These are phyloP conservation scores for Murraya paniculata DNA, from an alignment of 345 rosid genomes.

Conservation along the genomic window DNA sequence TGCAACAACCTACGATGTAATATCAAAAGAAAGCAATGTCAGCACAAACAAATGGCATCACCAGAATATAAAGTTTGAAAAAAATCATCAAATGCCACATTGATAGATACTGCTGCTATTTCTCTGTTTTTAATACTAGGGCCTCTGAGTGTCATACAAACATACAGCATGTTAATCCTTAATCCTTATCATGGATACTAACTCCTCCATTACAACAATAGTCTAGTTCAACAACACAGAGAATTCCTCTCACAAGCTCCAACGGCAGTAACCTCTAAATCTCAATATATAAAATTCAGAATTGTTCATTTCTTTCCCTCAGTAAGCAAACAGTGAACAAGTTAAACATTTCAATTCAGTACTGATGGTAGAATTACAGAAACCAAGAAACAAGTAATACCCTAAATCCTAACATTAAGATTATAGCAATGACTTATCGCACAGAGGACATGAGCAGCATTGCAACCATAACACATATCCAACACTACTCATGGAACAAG, in stretches of 20 bases:
- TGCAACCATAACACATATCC: background rate
- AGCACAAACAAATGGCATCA: background rate
- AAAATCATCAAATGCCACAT: background rate
- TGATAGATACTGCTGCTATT: background rate
- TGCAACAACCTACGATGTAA: slow-evolving; percentile 71
- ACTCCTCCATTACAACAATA: background rate
- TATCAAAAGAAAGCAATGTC: background rate
- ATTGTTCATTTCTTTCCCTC: background rate
- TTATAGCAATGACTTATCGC: too few species aligned
- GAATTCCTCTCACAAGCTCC: background rate
- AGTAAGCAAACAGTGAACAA: background rate
- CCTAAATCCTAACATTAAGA: background rate
- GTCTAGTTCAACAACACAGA: background rate
- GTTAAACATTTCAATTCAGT: background rate
- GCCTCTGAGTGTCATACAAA: background rate
- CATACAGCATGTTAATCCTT: background rate
- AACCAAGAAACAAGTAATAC: background rate
- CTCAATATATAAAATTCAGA: background rate
- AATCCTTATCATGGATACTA: background rate
- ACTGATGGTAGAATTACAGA: background rate
- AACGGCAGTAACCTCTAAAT: background rate
- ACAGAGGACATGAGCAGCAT: background rate
- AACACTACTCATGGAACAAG: background rate
- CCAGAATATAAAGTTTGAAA: background rate
- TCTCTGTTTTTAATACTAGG: background rate